These are phyloP conservation scores for Colletotrichum theobromicola DNA, from an alignment of 2,329 filamentous ascomycete genomes.

Conservation along the genomic window DNA sequence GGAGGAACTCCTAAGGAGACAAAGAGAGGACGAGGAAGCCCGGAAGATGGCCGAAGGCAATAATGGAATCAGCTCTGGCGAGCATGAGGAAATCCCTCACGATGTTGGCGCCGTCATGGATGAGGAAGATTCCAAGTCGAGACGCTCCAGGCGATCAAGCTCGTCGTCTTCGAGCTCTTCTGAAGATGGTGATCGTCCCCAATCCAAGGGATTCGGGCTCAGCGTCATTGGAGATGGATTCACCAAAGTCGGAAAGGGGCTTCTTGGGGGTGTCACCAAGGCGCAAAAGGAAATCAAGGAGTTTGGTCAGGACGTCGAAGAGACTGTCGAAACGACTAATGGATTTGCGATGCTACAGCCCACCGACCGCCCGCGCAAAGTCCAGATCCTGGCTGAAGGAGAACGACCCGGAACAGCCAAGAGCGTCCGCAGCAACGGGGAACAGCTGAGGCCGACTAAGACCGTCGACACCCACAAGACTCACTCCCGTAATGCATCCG, in stretches of 20 bases:
- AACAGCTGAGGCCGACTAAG: slow-evolving; percentile 19
- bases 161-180: slow-evolving; percentile 24
- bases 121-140: slow-evolving; percentile 33
- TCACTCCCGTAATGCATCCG: slow-evolving; percentile 40
- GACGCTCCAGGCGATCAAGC: slow-evolving; percentile 14
- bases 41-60: slow-evolving; percentile 53
- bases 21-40: slow-evolving; percentile 55
- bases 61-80: slow-evolving; percentile 56
- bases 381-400: slow-evolving; percentile 36
- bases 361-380: slow-evolving; percentile 30
- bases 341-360: slow-evolving; percentile 46
- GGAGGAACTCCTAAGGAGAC: slow-evolving; percentile 52
- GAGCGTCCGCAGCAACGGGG: background rate
- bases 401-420: slow-evolving; percentile 25
- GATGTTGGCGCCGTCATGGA: slow-evolving; percentile 51
- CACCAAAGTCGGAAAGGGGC: slow-evolving; percentile 41
- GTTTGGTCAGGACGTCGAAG: slow-evolving; percentile 54
- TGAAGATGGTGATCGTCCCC: slow-evolving; percentile 15
- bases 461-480: slow-evolving; percentile 38
- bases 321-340: slow-evolving; percentile 59
- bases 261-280: slow-evolving; percentile 41
- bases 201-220: slow-evolving; percentile 17
- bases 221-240: slow-evolving; percentile 53
- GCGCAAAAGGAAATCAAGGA: slow-evolving; percentile 53
- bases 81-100: slow-evolving; percentile 59